A percentile compares a stretch with the other conserved stretches of the same genome.
Conservation (phyloP, 1,284 basidiomycete genomes). For the Cryptococcus deneoformans region DNA sequence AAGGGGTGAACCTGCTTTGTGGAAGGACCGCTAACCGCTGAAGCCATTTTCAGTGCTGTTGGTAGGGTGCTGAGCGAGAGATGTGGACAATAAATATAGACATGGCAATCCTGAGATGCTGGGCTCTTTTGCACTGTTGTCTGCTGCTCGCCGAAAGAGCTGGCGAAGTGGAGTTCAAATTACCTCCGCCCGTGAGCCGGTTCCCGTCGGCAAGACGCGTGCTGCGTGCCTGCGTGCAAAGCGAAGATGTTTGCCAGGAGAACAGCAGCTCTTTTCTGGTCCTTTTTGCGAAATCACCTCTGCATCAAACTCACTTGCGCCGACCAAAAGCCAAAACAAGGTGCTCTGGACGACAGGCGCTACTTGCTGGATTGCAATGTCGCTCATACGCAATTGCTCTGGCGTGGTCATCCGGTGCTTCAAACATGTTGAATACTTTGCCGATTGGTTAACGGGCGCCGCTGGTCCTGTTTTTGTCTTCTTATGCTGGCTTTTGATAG, state of each 20-base stretch:
- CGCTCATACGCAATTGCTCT: background rate
- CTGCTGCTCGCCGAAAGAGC: too few species aligned
- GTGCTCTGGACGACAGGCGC: too few species aligned
- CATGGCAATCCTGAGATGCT: background rate
- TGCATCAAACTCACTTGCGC: too few species aligned
- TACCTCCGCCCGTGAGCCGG: too few species aligned
- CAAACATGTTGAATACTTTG: conserved; percentile 69
- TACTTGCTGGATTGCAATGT: background rate
- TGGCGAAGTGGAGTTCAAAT: too few species aligned
- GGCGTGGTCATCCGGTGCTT: conserved; percentile 76
- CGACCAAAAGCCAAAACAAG: too few species aligned
- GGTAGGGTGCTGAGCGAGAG: background rate
- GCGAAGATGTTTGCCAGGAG: too few species aligned
- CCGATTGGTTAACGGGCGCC: conserved; percentile 78
- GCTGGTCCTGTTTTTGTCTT: conserved; percentile 87
- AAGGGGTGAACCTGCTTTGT: conserved; percentile 39
- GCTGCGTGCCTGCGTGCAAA: too few species aligned
- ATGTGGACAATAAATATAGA: background rate
- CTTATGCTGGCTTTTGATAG: conserved; percentile 69
- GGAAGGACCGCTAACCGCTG: conserved; percentile 44
- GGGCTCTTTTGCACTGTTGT: too few species aligned
- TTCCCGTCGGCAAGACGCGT: too few species aligned
- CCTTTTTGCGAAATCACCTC: too few species aligned
- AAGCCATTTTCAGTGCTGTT: conserved; percentile 7
- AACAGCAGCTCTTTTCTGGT: too few species aligned